Evolutionary conservation across 1,284 basidiomycete species (phyloP).

Genomic region (Leucoagaricus sp.): DNA sequence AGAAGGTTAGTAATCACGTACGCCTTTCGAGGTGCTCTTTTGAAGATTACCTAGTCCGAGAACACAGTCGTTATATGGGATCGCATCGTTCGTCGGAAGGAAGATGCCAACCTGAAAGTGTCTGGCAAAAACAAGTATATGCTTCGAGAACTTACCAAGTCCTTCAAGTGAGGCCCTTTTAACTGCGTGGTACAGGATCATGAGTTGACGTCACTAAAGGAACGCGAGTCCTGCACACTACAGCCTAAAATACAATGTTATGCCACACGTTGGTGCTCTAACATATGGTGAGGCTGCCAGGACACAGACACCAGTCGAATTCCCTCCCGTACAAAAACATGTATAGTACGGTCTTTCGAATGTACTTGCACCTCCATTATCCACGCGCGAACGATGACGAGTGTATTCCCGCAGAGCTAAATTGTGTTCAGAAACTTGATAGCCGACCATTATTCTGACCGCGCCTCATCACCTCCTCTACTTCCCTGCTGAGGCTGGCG

Average conservation of each 20-base stretch:
- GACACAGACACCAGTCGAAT: conserved; percentile 53
- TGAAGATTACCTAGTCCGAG: conserved; percentile 49
- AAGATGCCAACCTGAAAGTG: conserved; percentile 72
- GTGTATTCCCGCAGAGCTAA: background rate
- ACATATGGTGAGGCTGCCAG: conserved; percentile 75
- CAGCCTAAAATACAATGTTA: conserved; percentile 84
- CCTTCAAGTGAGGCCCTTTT: conserved; percentile 73
- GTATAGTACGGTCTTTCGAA: conserved; percentile 25
- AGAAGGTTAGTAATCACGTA: conserved; percentile 56
- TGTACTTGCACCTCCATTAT: background rate
- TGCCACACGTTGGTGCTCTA: conserved; percentile 85
- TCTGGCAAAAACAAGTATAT: conserved; percentile 81
- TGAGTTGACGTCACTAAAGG: conserved; percentile 36
- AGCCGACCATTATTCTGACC: background rate
- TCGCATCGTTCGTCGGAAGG: conserved; percentile 77
- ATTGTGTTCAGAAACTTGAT: background rate
- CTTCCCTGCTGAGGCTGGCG: conserved; percentile 39
- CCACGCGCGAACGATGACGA: background rate
- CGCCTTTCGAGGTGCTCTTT: background rate
- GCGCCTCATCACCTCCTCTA: conserved; percentile 21
- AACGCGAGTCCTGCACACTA: conserved; percentile 69
- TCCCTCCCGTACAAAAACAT: conserved; percentile 40
- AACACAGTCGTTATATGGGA: conserved; percentile 93
- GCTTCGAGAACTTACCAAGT: conserved; percentile 74
- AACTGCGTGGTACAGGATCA: background rate